Evolutionary conservation across 345 rosid species (phyloP).

Genomic region (Lepidium aucheri): DNA sequence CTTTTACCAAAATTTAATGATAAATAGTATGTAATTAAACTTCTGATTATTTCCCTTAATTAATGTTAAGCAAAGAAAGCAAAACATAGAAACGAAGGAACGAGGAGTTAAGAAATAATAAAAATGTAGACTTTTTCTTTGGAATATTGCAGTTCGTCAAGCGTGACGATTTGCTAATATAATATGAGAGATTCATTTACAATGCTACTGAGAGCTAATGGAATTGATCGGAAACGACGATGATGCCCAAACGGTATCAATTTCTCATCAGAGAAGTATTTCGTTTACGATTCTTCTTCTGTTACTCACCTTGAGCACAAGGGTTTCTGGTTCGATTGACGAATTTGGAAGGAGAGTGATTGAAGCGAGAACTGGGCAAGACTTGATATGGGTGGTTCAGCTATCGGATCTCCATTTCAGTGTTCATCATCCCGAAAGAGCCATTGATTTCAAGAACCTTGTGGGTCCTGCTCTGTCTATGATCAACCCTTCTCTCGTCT

Average conservation of each 20-base stretch:
- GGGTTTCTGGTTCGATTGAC: conserved; percentile 15
- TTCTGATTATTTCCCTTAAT: neutral
- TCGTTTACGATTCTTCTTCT: conserved; percentile 4
- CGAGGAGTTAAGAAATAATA: conserved; percentile 9
- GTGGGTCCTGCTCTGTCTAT: conserved; percentile 63
- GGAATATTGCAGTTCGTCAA: neutral
- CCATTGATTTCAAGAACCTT: conserved; percentile 47
- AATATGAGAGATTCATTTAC: neutral
- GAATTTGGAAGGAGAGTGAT: conserved; percentile 37
- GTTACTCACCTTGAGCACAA: neutral
- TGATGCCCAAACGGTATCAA: neutral
- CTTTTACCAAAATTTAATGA: no score
- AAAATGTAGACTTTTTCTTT: conserved; percentile 15
- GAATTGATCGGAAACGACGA: conserved; percentile 2
- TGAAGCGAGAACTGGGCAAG: conserved; percentile 52
- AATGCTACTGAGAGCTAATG: conserved; percentile 2
- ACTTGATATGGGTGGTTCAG: conserved; percentile 85
- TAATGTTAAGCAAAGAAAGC: no score
- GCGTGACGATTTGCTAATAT: neutral
- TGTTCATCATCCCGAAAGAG: conserved; percentile 81
- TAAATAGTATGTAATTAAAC: no score
- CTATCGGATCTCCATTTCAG: conserved; percentile 99
- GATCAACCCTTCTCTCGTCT: conserved; percentile 79
- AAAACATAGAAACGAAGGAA: neutral
- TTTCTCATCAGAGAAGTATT: neutral